These are phyloP conservation scores for Aspergillus heteromorphus DNA, from an alignment of 495 filamentous ascomycete species.

Conservation along the genomic window DNA sequence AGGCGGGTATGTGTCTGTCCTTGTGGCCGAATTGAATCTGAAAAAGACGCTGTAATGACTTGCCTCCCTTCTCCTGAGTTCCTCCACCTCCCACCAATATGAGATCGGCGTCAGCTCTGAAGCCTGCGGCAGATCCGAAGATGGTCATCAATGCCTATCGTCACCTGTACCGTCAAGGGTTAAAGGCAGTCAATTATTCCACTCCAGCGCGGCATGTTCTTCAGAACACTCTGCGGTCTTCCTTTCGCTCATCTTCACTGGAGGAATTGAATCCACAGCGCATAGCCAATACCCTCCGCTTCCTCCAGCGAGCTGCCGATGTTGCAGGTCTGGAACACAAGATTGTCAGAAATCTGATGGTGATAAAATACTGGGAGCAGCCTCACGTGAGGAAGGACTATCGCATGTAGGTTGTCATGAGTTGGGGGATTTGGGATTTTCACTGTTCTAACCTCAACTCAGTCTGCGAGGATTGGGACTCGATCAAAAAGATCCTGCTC, in stretches of 20 bases:
- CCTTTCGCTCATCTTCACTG: slow-evolving; percentile 58
- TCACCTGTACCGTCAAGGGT: slow-evolving; percentile 62
- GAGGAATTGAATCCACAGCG: slow-evolving; percentile 52
- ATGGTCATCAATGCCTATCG: slow-evolving; percentile 73
- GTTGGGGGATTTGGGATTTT: not conserved
- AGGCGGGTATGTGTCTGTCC: not conserved
- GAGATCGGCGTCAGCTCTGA: slow-evolving; percentile 10
- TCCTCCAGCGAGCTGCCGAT: slow-evolving; percentile 64
- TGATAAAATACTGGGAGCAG: slow-evolving; percentile 55
- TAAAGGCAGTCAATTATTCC: slow-evolving; percentile 77
- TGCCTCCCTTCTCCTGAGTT: not conserved
- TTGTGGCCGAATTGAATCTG: too few relatives aligned
- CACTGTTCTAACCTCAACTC: slow-evolving; percentile 16
- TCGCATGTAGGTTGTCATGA: slow-evolving; percentile 28
- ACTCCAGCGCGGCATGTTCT: slow-evolving; percentile 66
- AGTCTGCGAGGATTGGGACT: slow-evolving; percentile 31
- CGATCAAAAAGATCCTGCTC: slow-evolving; percentile 19
- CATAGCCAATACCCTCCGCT: slow-evolving; percentile 69
- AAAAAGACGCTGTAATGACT: not conserved
- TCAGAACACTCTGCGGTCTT: slow-evolving; percentile 56
- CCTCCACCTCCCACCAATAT: not conserved
- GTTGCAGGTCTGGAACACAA: slow-evolving; percentile 70
- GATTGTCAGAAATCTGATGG: slow-evolving; percentile 69
- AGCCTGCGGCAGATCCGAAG: slow-evolving; percentile 11
- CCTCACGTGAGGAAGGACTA: slow-evolving; percentile 30